phyloP scores from a whole-genome alignment of 257 asterid species.

The Solanum lycopersicoides region DNA sequence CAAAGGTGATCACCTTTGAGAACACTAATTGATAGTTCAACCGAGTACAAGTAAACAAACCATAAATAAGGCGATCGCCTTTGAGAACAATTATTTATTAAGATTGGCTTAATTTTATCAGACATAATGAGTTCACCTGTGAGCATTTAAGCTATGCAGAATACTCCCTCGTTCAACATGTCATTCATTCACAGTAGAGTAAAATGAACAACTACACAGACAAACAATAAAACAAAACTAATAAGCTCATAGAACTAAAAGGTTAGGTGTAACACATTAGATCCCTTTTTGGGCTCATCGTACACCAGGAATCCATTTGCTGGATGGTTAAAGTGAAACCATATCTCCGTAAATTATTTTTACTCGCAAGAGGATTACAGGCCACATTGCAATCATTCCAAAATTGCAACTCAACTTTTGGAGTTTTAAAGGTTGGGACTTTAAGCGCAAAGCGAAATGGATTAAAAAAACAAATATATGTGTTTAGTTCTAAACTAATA shows the following conservation, averaged over 20 bases:
- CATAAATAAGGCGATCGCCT: not conserved
- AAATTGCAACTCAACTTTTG: not conserved
- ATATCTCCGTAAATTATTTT: not conserved
- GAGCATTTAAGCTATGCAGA: constrained; percentile 73
- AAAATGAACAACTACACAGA: constrained; percentile 65
- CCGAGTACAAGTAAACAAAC: not conserved
- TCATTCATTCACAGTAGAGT: constrained; percentile 89
- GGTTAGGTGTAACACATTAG: not conserved
- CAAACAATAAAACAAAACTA: not conserved
- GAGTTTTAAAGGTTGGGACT: too few relatives aligned
- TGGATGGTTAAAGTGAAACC: not conserved
- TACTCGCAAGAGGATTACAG: not conserved
- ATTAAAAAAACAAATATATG: not conserved
- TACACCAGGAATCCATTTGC: not conserved
- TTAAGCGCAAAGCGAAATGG: not conserved
- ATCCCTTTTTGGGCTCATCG: too few relatives aligned
- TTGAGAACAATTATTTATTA: not conserved
- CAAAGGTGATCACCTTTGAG: not conserved
- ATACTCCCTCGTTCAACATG: constrained; percentile 56
- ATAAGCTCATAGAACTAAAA: not conserved
- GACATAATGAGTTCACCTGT: constrained; percentile 19
- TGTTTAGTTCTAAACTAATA: too few relatives aligned
- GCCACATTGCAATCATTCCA: not conserved
- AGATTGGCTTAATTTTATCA: not conserved
- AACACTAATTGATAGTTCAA: too few relatives aligned